These are phyloP conservation scores for Colletotrichum sp. DNA, from an alignment of 2,329 filamentous ascomycete species.

Conservation along the genomic window DNA sequence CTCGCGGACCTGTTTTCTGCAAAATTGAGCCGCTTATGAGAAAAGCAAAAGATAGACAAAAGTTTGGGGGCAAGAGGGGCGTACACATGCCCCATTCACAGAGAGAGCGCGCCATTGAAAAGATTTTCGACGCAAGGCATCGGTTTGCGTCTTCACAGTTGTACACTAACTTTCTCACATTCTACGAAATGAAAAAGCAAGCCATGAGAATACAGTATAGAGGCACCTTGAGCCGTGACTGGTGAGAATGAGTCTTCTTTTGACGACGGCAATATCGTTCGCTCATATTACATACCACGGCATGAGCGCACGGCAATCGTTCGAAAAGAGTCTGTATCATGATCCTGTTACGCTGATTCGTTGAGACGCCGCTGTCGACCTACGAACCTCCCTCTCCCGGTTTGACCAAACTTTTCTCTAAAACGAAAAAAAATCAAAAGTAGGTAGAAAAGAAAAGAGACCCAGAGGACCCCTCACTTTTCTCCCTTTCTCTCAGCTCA, in stretches of 20 bases:
- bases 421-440: not conserved
- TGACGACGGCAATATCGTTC: not conserved
- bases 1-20: not conserved
- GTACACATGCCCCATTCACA: not conserved
- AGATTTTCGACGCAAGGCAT: not conserved
- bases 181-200: conserved; percentile 10
- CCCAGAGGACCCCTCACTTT: not conserved
- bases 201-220: not conserved
- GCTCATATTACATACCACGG: not conserved
- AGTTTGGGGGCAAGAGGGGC: conserved; percentile 6
- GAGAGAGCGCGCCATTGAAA: not conserved
- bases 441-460: not conserved
- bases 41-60: conserved; percentile 17
- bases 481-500: not conserved
- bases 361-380: not conserved
- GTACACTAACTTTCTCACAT: conserved; percentile 10
- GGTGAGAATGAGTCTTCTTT: not conserved
- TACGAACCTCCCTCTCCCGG: not conserved
- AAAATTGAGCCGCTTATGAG: not conserved
- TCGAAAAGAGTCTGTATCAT: conserved; percentile 34
- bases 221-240: not conserved
- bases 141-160: not conserved
- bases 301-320: not conserved
- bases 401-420: not conserved
- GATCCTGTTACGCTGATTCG: conserved; percentile 10